Evolutionary conservation across 140 eudicot genomes (phyloP).

Genomic region (Senecio squalidus): DNA sequence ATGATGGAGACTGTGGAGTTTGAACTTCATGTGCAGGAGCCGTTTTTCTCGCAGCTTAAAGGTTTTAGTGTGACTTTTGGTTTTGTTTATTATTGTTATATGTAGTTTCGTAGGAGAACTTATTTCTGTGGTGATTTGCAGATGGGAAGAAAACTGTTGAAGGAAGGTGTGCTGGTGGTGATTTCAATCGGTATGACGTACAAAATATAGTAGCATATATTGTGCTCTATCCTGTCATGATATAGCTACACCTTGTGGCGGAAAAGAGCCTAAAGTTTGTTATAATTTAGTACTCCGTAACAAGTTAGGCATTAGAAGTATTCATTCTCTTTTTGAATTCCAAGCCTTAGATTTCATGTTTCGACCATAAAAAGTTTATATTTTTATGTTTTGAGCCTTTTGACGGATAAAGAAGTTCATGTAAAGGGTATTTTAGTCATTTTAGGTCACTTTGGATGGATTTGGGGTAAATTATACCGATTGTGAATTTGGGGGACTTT

Average conservation of each 20-base stretch:
- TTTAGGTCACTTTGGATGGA: not conserved
- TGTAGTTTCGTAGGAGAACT: conserved; percentile 7
- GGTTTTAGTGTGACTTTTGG: conserved; percentile 32
- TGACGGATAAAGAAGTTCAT: too few species aligned
- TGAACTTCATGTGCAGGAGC: conserved; percentile 89
- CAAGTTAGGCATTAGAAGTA: not conserved
- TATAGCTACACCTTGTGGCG: not conserved
- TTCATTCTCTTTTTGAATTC: not conserved
- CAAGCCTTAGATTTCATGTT: too few species aligned
- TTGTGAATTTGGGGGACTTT: not conserved
- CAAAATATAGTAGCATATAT: not conserved
- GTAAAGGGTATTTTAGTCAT: not conserved
- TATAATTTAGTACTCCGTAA: not conserved
- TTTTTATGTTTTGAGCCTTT: not conserved
- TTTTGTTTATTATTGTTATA: not conserved
- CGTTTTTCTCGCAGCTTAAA: conserved; percentile 74
- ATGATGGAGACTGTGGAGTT: conserved; percentile 51
- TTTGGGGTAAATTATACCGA: not conserved
- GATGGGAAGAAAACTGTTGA: conserved; percentile 80
- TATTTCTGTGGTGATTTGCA: conserved; percentile 19
- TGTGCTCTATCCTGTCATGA: not conserved
- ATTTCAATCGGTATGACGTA: conserved; percentile 45
- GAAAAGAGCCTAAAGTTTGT: conserved; percentile 3
- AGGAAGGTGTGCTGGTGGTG: conserved; percentile 87
- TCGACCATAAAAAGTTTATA: too few species aligned